Percentiles rank a stretch among this genome's conserved stretches.
phyloP scores from a whole-genome alignment of 495 filamentous ascomycete species.

The Lasiosphaeris hirsuta region DNA sequence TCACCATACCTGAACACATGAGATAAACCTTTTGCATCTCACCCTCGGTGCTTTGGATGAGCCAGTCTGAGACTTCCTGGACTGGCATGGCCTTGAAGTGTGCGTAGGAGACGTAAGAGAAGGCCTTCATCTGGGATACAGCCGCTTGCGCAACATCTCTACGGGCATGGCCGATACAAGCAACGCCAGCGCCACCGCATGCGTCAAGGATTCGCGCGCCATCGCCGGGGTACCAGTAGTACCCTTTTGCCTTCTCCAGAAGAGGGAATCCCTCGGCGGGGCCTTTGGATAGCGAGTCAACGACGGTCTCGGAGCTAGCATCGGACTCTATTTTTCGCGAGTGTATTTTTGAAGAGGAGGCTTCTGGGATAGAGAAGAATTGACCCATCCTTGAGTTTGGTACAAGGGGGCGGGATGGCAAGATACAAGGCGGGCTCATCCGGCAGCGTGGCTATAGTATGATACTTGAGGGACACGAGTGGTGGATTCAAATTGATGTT shows the following conservation, averaged over 20 bases:
- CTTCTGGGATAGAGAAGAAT: background rate
- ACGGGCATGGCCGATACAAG: conserved; percentile 49
- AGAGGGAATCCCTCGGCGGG: background rate
- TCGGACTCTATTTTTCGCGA: background rate
- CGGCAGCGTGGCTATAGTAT: no score
- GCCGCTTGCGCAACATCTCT: conserved; percentile 37
- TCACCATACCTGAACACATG: conserved; percentile 49
- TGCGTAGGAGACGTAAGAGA: conserved; percentile 41
- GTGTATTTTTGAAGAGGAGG: background rate
- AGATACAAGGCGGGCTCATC: no score
- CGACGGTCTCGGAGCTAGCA: conserved; percentile 7
- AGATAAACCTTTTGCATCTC: conserved; percentile 46
- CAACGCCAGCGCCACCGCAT: conserved; percentile 46
- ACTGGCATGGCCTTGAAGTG: conserved; percentile 38
- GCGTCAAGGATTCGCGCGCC: conserved; percentile 59
- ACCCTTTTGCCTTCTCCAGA: conserved; percentile 23
- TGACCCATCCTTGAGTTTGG: background rate
- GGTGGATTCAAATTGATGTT: no score
- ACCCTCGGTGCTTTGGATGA: conserved; percentile 41
- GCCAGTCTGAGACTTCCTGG: conserved; percentile 33
- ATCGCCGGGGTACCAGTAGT: conserved; percentile 41
- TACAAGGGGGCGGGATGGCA: no score
- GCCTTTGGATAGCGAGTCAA: background rate
- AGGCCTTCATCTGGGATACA: conserved; percentile 28
- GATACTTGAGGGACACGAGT: no score